Base-by-base conservation (phyloP, 2,329 filamentous ascomycete genomes). In the Leptographium lundbergii region DNA sequence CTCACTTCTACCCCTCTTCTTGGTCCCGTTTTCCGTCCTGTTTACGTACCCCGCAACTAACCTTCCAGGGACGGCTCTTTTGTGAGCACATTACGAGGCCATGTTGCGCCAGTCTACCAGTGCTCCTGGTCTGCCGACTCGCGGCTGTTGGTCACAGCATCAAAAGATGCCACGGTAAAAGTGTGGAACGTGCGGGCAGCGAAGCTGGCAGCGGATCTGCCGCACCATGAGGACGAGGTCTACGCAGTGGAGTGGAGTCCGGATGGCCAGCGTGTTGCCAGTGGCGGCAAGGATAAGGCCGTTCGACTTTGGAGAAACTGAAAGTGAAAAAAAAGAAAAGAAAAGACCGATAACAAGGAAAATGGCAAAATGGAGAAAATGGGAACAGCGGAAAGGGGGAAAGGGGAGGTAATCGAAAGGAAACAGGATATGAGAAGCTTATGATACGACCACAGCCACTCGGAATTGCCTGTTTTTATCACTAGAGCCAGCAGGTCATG, bases 161-260 rank as follows among this genome's bases (percentile, higher is more conserved):
- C 87, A 62, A 95, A 95, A 70, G 94, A 97, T 69, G 94, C 89
- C 2, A 97, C 94, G 0, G 74, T 97, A 55, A 97, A 96, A 70
- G 88, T 95, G 6, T 99, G 92, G 91, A 91, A 95, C 67, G 88
- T 96, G 69, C 80, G 86, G 62, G 89, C 87, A 1, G 88, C 86
- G 56, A 96, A 95, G 72, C 74, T 99, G 60, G 82, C 84, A 3
- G 75, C 76, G 54, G 91, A 96, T 74, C 75, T 97, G 53, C 90
- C 91, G 0, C 91, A 92, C 0, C 92, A 97, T 70, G 82, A 89
- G 69, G 92, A 96, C 67, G 89, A 96, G 70, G 91, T 96, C 0
- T 96, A 91, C 71, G 90, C 91, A 0, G 85, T 96, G 14, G 92
- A 97, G 70, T 97, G 92, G 94, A 91, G 88, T 65, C 87, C 90